These are phyloP conservation scores for Verticillium klebahnii DNA, from an alignment of 2,329 filamentous ascomycete species.

Conservation along the genomic window DNA sequence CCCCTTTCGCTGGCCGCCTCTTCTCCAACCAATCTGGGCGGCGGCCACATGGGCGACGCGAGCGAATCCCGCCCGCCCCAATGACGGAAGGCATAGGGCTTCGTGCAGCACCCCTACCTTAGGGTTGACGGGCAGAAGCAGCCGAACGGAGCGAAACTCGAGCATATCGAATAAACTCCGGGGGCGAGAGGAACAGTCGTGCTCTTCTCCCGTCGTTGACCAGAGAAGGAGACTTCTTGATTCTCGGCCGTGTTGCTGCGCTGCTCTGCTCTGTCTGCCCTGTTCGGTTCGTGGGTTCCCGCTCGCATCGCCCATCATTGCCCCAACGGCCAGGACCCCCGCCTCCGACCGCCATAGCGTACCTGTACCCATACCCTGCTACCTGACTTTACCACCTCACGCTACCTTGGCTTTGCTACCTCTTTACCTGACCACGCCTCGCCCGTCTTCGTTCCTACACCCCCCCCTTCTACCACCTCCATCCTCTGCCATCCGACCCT, in stretches of 20 bases:
- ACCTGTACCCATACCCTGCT: background rate
- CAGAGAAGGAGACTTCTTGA: background rate
- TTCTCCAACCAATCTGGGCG: background rate
- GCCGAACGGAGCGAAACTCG: background rate
- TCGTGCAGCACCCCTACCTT: conserved; percentile 1
- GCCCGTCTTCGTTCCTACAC: background rate
- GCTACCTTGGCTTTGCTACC: background rate
- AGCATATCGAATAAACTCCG: background rate
- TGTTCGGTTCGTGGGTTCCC: background rate
- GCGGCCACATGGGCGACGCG: conserved; percentile 1
- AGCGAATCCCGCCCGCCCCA: background rate
- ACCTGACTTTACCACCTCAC: background rate
- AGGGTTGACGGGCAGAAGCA: conserved; percentile 2
- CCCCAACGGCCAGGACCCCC: background rate
- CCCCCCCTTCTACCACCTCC: background rate
- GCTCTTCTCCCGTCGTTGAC: background rate
- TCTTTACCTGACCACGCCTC: background rate
- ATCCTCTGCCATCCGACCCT: background rate
- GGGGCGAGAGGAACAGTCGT: background rate
- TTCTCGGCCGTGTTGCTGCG: background rate
- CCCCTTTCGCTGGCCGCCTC: background rate
- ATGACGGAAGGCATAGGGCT: conserved; percentile 1
- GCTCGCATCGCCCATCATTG: background rate
- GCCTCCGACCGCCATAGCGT: background rate
- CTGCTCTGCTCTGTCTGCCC: background rate